phyloP scores from a whole-genome alignment of 208 protist species.

The Leptomonas pyrrhocoris region DNA sequence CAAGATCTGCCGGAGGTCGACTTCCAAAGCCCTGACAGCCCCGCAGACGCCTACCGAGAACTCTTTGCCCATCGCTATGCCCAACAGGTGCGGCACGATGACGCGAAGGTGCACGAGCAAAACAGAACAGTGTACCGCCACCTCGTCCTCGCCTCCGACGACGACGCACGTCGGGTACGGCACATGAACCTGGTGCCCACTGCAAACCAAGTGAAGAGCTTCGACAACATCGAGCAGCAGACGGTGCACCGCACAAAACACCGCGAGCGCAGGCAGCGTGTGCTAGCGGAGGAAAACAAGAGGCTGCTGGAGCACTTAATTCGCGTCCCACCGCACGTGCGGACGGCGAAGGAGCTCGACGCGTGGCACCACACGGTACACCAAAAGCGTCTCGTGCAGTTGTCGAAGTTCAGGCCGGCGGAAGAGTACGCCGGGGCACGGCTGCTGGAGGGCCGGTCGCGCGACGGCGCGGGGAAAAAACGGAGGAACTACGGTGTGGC shows the following conservation, averaged over 20 bases:
- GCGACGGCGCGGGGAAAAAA: neutral
- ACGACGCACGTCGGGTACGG: slow-evolving; percentile 29
- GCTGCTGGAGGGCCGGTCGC: slow-evolving; percentile 28
- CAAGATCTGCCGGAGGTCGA: slow-evolving; percentile 55
- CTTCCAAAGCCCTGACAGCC: slow-evolving; percentile 41
- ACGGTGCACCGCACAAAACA: slow-evolving; percentile 28
- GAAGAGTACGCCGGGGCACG: slow-evolving; percentile 57
- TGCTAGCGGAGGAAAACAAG: slow-evolving; percentile 35
- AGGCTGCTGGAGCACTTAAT: slow-evolving; percentile 46
- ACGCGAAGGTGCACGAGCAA: slow-evolving; percentile 36
- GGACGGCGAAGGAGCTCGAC: slow-evolving; percentile 40
- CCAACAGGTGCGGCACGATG: slow-evolving; percentile 44
- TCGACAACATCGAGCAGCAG: slow-evolving; percentile 49
- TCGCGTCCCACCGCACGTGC: slow-evolving; percentile 29
- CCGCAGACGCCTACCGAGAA: slow-evolving; percentile 28
- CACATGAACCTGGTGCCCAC: slow-evolving; percentile 56
- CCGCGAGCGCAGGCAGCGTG: slow-evolving; percentile 21
- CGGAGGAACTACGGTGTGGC: neutral
- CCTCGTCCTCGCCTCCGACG: slow-evolving; percentile 43
- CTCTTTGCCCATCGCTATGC: slow-evolving; percentile 40
- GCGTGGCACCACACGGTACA: slow-evolving; percentile 57
- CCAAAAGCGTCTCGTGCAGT: slow-evolving; percentile 38
- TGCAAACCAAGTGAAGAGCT: slow-evolving; percentile 25
- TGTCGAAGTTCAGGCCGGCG: slow-evolving; percentile 50
- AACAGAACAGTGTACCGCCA: slow-evolving; percentile 46